Conservation (phyloP, 2,329 filamentous ascomycete species). For the Monosporascus sp. region DNA sequence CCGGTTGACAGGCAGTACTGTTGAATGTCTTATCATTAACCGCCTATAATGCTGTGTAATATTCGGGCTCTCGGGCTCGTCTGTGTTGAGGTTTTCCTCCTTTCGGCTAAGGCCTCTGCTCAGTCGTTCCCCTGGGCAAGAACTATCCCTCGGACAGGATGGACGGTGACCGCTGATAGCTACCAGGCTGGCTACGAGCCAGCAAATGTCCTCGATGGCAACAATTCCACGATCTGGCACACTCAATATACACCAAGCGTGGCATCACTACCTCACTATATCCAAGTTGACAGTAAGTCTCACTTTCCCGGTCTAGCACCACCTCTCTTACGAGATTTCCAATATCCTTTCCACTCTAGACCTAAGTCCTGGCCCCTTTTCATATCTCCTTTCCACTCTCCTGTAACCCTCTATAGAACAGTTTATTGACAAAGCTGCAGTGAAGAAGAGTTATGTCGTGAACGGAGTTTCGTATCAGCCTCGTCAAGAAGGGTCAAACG, state of each 20-base stretch:
- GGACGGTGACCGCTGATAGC: slow-evolving; percentile 26
- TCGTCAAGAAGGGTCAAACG: slow-evolving; percentile 23
- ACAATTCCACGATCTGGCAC: slow-evolving; percentile 26
- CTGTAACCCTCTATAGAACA: neutral
- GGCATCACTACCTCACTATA: slow-evolving; percentile 21
- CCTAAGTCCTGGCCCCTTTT: too few species aligned
- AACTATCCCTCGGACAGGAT: slow-evolving; percentile 17
- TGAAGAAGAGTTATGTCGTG: slow-evolving; percentile 19
- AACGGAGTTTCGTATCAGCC: slow-evolving; percentile 27
- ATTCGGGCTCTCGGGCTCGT: neutral
- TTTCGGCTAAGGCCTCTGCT: slow-evolving; percentile 9
- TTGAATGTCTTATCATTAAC: neutral
- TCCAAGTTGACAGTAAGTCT: slow-evolving; percentile 22
- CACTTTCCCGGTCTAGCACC: neutral
- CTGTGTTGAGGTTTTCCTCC: slow-evolving; percentile 1
- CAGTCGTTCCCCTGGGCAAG: slow-evolving; percentile 15
- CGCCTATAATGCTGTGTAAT: neutral
- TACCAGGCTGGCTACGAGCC: slow-evolving; percentile 22
- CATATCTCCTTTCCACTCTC: neutral
- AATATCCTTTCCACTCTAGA: too few species aligned
- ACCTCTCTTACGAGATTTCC: neutral
- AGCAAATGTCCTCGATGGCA: slow-evolving; percentile 23
- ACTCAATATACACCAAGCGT: slow-evolving; percentile 14
- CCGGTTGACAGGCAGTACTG: neutral
- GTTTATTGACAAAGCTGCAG: neutral